Evolutionary conservation across 208 protist genomes (phyloP), one percentile per base, ranked within the genome.

Genomic region (Trypanosoma boissoni): DNA sequence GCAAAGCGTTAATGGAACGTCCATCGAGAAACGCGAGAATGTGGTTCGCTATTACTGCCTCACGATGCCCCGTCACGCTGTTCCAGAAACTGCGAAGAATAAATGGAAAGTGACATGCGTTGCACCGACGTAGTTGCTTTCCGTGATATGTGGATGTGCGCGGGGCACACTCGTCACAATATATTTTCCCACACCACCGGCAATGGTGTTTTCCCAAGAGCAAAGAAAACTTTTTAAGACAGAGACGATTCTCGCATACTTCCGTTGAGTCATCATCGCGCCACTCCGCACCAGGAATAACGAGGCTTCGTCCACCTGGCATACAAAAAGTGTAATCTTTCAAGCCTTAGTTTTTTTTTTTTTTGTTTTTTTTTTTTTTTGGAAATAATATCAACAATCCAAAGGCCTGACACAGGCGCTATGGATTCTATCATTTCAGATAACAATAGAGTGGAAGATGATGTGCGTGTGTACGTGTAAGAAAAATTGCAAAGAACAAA

Each of bases 101-200:
- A 9, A 69, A 20, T 0, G 83, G 86, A 7, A 94, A 53, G 0
- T 73, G 67, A 59, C 86, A 94, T 10, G 48, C 32, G 48, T 76
- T 88, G 53, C 86, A 94, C 20, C 76, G 67, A 2, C 79, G 79
- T 16, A 68, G 27, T 10, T 58, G 26, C 50, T 58, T 48, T 7
- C 58, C 63, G 1, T 67, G 27, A 16, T 56, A 45, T 24, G 27
- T 4, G 0, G 58, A 10, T 27, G 29, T 64, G 6, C 55, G 57
- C 9, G 83, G 79, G 26, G 81, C 79, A 39, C 88, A 95, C 10
- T 59, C 27, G 16, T 75, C 68, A 60, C 85, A 95, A 59, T 87
- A 95, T 24, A 91, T 69, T 34, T 57, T 54, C 0, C 88, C 88
- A 58, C 88, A 95, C 79, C 75, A 91, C 2, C 80, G 76, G 54